Evolutionary conservation across 768 basidiomycete species (phyloP).

Genomic region (Lactarius hatsudake): DNA sequence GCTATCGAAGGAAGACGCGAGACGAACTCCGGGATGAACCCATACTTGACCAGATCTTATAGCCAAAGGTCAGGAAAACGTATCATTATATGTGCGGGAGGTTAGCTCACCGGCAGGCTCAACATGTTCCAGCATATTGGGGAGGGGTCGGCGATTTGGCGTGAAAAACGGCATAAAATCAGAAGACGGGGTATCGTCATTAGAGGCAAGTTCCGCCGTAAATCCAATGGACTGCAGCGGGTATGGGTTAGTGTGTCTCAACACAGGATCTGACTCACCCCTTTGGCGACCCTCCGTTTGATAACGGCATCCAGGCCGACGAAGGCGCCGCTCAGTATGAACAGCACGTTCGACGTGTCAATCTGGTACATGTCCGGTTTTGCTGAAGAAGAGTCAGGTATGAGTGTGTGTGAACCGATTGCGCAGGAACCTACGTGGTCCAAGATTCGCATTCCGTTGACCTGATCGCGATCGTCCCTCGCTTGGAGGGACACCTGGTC

Average conservation of each 20-base stretch:
- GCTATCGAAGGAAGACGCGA: slow-evolving; percentile 92
- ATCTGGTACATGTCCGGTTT: slow-evolving; percentile 70
- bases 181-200: slow-evolving; percentile 37
- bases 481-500: slow-evolving; percentile 42
- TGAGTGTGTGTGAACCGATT: no score
- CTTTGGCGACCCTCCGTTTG: slow-evolving; percentile 75
- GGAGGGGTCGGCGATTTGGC: slow-evolving; percentile 56
- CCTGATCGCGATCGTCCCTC: slow-evolving; percentile 51
- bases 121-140: slow-evolving; percentile 60
- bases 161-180: slow-evolving; percentile 70
- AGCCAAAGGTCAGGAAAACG: neutral
- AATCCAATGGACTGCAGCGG: slow-evolving; percentile 83
- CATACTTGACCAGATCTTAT: slow-evolving; percentile 80
- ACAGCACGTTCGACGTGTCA: slow-evolving; percentile 90
- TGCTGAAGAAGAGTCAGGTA: slow-evolving; percentile 37
- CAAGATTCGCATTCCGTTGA: slow-evolving; percentile 45
- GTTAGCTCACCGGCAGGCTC: slow-evolving; percentile 60
- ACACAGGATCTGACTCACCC: slow-evolving; percentile 50
- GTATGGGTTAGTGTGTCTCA: slow-evolving; percentile 4
- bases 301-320: slow-evolving; percentile 87
- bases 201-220: slow-evolving; percentile 48
- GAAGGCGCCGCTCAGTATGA: slow-evolving; percentile 93
- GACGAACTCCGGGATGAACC: slow-evolving; percentile 96
- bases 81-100: neutral
- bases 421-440: slow-evolving; percentile 23